Evolutionary conservation across 1,284 basidiomycete genomes (phyloP), one percentile per base, ranked within the genome.

Genomic region (Pseudozyma thailandica): DNA sequence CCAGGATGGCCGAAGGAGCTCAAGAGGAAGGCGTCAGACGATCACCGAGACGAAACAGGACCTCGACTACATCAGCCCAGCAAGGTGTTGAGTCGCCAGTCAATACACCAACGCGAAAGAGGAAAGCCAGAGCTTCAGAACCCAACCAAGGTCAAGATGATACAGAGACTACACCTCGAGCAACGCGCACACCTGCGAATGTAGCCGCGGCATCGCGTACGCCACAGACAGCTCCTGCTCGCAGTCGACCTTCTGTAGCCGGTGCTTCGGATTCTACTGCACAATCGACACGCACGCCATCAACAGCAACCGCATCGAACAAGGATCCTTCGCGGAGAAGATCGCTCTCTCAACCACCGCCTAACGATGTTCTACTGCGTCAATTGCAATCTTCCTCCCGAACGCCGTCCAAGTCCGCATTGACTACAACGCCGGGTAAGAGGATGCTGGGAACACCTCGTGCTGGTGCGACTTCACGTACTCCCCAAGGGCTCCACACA

Each of bases 341-440:
- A 35, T 73, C 71, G 2, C 56, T 65, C 6, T 73, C 71, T 6
- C 71, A 73, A 28, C 71, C 71, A 26, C 71, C 71, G 4, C 71
- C 71, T 12, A 64, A 60, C 41, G 60, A 73, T n/a, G 42, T 68
- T 16, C 41, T 73, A 23, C 37, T 69, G n/a, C 64, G 65, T 6
- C 71, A 73, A 25, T 25, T 73, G 28, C 55, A 72, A 3, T 31
- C 59, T 13, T 54, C 41, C 13, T 37, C 50, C 1, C 66, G 60
- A 5, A 70, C 66, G 6, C 66, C 66, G 5, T 63, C 60, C 1
- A 53, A 62, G 13, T 10, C 52, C 4, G 43, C 49, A 20, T 42
- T 52, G 6, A 53, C 65, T 10, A 51, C 44, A 20, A 71, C 68
- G 8, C 68, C 68, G 5, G 61, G 48, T 2, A 49, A 57, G 28